Percentiles rank a stretch among this genome's conserved stretches.
These are phyloP conservation scores for Luzula sylvatica DNA, from an alignment of 176 grass and related monocot genomes.

Conservation along the genomic window DNA sequence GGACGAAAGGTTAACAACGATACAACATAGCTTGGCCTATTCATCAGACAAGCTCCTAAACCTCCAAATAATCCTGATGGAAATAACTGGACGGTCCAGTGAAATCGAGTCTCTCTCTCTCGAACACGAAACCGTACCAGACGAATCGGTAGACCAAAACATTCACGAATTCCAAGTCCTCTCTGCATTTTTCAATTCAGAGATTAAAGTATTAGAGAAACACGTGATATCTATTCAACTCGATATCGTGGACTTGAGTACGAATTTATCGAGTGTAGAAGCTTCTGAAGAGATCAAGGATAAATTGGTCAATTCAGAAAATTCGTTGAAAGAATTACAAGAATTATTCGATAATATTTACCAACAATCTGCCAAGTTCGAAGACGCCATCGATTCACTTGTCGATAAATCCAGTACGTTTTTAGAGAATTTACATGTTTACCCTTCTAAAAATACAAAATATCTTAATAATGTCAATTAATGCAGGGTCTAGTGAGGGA, in stretches of 20 bases:
- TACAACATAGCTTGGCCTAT: slow-evolving; percentile 65
- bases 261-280: slow-evolving; percentile 26
- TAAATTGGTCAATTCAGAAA: slow-evolving; percentile 40
- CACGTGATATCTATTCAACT: slow-evolving; percentile 45
- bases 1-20: slow-evolving; percentile 47
- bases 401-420: slow-evolving; percentile 45
- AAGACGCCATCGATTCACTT: slow-evolving; percentile 36
- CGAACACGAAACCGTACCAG: slow-evolving; percentile 30
- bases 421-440: too few relatives aligned
- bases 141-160: slow-evolving; percentile 34
- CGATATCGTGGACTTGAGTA: slow-evolving; percentile 43
- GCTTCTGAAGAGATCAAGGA: slow-evolving; percentile 31
- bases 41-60: slow-evolving; percentile 76
- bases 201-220: slow-evolving; percentile 64
- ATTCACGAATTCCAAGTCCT: slow-evolving; percentile 60
- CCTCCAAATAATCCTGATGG: slow-evolving; percentile 78
- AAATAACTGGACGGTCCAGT: slow-evolving; percentile 43
- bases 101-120: slow-evolving; percentile 39
- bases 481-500: slow-evolving; percentile 33
- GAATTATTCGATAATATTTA: slow-evolving; percentile 61
- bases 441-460: too few relatives aligned
- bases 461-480: slow-evolving; percentile 14
- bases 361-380: slow-evolving; percentile 52
- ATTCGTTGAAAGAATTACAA: slow-evolving; percentile 54
- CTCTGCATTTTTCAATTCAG: slow-evolving; percentile 50